phyloP scores from a whole-genome alignment of 805 yeast genomes.

The Yarrowia keelungensis region DNA sequence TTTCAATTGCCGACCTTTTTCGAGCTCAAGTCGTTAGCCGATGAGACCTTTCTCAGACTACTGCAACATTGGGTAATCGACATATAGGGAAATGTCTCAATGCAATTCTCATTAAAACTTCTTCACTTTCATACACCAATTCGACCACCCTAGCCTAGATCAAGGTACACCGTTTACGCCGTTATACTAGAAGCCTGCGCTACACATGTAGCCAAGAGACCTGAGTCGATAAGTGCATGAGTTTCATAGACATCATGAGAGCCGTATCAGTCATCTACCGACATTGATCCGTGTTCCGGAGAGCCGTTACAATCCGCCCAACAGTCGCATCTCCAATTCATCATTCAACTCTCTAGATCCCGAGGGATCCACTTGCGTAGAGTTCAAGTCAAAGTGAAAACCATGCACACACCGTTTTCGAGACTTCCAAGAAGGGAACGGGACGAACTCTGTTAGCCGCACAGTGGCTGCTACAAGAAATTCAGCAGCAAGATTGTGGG shows the following conservation, averaged over 20 bases:
- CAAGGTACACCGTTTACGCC: slow-evolving; percentile 7
- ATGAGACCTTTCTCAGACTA: too few species aligned
- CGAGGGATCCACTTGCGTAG: slow-evolving; percentile 7
- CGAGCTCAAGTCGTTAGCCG: too few species aligned
- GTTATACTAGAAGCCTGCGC: slow-evolving; percentile 15
- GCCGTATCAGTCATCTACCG: neutral
- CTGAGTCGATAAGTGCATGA: slow-evolving; percentile 22
- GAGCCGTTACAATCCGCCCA: neutral
- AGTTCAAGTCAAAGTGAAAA: slow-evolving; percentile 1
- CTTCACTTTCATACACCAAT: neutral
- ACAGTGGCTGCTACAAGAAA: neutral
- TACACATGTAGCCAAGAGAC: slow-evolving; percentile 16
- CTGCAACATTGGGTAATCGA: too few species aligned
- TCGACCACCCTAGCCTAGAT: neutral
- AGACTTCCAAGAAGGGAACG: neutral
- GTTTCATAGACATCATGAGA: too few species aligned
- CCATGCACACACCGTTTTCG: neutral
- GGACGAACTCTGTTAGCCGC: slow-evolving; percentile 15
- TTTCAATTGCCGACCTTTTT: neutral
- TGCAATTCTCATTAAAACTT: neutral
- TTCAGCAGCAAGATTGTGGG: too few species aligned
- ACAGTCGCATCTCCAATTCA: too few species aligned
- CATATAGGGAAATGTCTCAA: too few species aligned
- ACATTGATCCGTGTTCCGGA: neutral
- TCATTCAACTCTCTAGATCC: too few species aligned